Evolutionary conservation across 257 asterid genomes (phyloP).

Genomic region (Thymus quinquecostatus): DNA sequence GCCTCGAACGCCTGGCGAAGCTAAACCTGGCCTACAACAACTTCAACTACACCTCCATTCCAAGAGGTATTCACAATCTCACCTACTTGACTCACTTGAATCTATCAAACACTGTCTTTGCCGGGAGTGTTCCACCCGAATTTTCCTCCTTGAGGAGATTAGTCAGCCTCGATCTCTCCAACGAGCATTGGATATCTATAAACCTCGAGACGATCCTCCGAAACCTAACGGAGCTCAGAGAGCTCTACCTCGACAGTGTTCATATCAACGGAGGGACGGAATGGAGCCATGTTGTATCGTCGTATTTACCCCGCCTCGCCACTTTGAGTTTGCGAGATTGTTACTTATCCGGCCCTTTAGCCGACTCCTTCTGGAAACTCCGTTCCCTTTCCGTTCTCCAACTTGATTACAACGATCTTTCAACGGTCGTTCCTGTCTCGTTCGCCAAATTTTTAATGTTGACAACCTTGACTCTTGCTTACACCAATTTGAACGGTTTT

Average conservation of each 20-base stretch:
- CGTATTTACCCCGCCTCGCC: neutral
- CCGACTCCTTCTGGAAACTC: neutral
- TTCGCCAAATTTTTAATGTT: neutral
- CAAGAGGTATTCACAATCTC: neutral
- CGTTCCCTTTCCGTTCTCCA: neutral
- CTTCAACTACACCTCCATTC: neutral
- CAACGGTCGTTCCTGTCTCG: neutral
- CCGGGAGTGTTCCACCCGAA: neutral
- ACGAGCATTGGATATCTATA: neutral
- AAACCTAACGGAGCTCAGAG: neutral
- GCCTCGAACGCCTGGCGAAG: neutral
- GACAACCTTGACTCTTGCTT: neutral
- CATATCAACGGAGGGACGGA: neutral
- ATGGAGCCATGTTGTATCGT: neutral
- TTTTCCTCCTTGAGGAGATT: neutral
- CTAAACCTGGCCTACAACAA: neutral
- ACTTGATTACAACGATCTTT: neutral
- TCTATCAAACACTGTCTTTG: neutral
- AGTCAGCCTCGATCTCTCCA: neutral
- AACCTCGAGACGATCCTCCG: neutral
- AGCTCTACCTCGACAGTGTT: neutral
- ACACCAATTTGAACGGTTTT: neutral
- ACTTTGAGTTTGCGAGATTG: neutral
- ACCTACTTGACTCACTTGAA: neutral
- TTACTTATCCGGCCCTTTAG: neutral